These are phyloP conservation scores for Conidiobolus incongruus DNA, from an alignment of 371 early-diverging fungal genomes.

Conservation along the genomic window DNA sequence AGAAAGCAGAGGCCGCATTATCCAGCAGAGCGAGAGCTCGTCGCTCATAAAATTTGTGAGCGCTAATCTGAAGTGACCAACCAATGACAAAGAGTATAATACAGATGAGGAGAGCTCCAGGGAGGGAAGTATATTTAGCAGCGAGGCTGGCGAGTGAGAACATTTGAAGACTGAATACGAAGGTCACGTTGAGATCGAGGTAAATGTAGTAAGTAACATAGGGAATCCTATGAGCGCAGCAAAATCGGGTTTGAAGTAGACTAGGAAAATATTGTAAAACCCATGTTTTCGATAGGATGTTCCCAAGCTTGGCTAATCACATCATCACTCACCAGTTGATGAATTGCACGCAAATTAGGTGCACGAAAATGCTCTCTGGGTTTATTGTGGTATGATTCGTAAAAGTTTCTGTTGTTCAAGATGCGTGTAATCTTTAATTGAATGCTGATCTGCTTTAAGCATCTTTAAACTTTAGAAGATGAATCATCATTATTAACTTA, in stretches of 20 bases:
- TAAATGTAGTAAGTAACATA: conserved; percentile 51
- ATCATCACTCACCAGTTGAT: conserved; percentile 68
- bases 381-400: conserved; percentile 63
- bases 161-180: conserved; percentile 32
- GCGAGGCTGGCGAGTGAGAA: conserved; percentile 28
- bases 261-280: conserved; percentile 20
- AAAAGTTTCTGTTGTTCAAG: conserved; percentile 45
- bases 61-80: conserved; percentile 80
- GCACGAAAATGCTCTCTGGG: conserved; percentile 52
- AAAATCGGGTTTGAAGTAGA: conserved; percentile 13
- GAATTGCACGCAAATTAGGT: conserved; percentile 76
- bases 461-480: too few relatives aligned
- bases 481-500: too few relatives aligned
- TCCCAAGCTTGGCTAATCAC: conserved; percentile 24
- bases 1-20: conserved; percentile 67
- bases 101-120: conserved; percentile 24
- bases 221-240: conserved; percentile 21
- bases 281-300: too few relatives aligned
- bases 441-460: too few relatives aligned
- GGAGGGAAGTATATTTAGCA: conserved; percentile 20
- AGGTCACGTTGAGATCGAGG: conserved; percentile 58
- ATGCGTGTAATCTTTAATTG: too few relatives aligned
- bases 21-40: conserved; percentile 77
- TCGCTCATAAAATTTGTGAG: conserved; percentile 68
- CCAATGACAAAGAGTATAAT: conserved; percentile 30